These are phyloP conservation scores for Hortiboletus flavorubellus DNA, from an alignment of 768 basidiomycete species.

Conservation along the genomic window DNA sequence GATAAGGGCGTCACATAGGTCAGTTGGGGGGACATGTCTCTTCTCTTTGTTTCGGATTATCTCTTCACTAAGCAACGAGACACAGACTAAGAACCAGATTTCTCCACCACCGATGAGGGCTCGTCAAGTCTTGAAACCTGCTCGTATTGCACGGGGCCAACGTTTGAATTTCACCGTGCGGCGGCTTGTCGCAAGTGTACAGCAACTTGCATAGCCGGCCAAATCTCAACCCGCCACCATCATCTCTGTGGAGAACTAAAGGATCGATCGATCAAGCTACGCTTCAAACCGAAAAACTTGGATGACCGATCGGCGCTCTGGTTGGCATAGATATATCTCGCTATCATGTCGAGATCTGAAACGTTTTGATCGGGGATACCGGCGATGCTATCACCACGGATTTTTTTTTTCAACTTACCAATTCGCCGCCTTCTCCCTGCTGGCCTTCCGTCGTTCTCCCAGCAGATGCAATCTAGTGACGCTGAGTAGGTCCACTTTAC, in stretches of 20 bases:
- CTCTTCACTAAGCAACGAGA: too few relatives aligned
- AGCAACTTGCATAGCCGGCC: background rate
- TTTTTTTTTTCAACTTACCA: background rate
- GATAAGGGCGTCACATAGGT: too few relatives aligned
- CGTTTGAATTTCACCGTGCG: background rate
- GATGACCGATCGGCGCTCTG: background rate
- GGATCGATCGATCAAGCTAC: background rate
- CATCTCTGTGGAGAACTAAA: too few relatives aligned
- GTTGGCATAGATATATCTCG: background rate
- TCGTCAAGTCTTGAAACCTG: background rate
- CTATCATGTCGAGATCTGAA: constrained; percentile 10
- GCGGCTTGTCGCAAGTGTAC: background rate
- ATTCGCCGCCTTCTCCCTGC: background rate
- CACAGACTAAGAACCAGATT: background rate
- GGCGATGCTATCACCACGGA: background rate
- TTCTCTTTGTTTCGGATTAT: too few relatives aligned
- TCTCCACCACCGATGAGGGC: background rate
- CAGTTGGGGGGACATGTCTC: too few relatives aligned
- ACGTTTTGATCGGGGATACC: background rate
- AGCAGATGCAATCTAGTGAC: constrained; percentile 4
- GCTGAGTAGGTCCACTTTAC: background rate
- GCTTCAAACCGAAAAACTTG: background rate
- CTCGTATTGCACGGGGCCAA: background rate
- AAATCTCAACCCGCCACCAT: background rate
- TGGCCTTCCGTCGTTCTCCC: background rate